phyloP scores from a whole-genome alignment of 805 yeast genomes.

The Lipomyces anomalus region DNA sequence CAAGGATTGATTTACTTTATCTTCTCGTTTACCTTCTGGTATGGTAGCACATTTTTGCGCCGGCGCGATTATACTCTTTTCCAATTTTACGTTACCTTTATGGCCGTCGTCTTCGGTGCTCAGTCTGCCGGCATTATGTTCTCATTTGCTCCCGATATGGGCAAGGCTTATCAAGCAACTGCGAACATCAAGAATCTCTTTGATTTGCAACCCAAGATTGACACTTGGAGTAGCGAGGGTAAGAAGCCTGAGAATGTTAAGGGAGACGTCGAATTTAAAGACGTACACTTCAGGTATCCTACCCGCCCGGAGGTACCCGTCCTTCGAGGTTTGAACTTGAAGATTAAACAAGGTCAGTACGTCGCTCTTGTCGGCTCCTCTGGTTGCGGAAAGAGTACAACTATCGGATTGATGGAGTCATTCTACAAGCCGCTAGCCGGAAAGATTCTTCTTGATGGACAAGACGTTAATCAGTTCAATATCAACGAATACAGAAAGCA shows the following conservation, averaged over 20 bases:
- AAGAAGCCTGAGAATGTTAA: slow-evolving; percentile 24
- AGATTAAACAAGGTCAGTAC: slow-evolving; percentile 67
- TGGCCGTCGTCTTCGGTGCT: slow-evolving; percentile 39
- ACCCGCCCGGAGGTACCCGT: slow-evolving; percentile 32
- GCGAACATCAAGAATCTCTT: slow-evolving; percentile 33
- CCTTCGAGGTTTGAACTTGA: slow-evolving; percentile 27
- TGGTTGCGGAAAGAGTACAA: slow-evolving; percentile 44
- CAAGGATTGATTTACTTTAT: slow-evolving; percentile 40
- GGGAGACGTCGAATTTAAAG: slow-evolving; percentile 50
- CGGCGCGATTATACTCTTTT: slow-evolving; percentile 31
- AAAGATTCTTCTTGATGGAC: slow-evolving; percentile 48
- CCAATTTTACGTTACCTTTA: slow-evolving; percentile 39
- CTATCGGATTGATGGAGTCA: slow-evolving; percentile 51
- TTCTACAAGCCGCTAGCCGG: slow-evolving; percentile 50
- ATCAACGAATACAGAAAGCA: slow-evolving; percentile 46
- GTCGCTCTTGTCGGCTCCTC: slow-evolving; percentile 89
- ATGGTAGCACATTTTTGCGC: slow-evolving; percentile 36
- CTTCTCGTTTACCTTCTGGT: slow-evolving; percentile 42
- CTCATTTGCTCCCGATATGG: slow-evolving; percentile 42
- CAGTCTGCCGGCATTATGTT: slow-evolving; percentile 42
- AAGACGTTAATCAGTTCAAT: slow-evolving; percentile 44
- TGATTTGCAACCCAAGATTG: slow-evolving; percentile 34
- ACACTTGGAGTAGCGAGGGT: slow-evolving; percentile 33
- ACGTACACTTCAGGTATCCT: slow-evolving; percentile 32
- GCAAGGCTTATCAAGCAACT: slow-evolving; percentile 40